Percentiles rank a stretch among this genome's conserved stretches.
These are phyloP conservation scores for Boletus rubroflammeus DNA, from an alignment of 768 basidiomycete genomes.

Conservation along the genomic window DNA sequence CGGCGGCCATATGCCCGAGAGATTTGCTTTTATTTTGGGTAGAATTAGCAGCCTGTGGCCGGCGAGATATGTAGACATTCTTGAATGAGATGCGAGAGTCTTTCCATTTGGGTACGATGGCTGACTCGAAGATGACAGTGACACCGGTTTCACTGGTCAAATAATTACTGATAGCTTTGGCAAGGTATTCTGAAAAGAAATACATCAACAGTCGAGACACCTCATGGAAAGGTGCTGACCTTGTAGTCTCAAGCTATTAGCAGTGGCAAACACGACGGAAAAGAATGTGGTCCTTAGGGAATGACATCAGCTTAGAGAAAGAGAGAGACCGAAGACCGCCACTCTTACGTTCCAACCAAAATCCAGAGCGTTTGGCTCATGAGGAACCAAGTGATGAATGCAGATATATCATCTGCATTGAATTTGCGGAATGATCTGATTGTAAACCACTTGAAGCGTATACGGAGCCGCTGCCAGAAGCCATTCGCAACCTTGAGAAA, in stretches of 20 bases:
- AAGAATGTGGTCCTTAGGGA: slow-evolving; percentile 83
- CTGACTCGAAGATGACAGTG: slow-evolving; percentile 93
- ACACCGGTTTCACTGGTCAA: slow-evolving; percentile 91
- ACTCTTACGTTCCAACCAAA: slow-evolving; percentile 64
- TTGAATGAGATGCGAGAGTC: slow-evolving; percentile 95
- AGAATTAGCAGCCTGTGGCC: slow-evolving; percentile 41
- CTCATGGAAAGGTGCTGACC: slow-evolving; percentile 39
- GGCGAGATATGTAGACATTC: slow-evolving; percentile 90
- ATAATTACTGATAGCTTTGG: slow-evolving; percentile 86
- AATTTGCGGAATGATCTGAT: slow-evolving; percentile 93
- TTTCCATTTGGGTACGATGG: slow-evolving; percentile 97
- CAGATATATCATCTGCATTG: slow-evolving; percentile 95
- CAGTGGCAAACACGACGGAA: slow-evolving; percentile 84
- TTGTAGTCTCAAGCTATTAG: slow-evolving; percentile 85
- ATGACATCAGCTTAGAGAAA: slow-evolving; percentile 5
- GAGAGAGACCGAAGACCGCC: no score
- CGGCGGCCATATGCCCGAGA: slow-evolving; percentile 52
- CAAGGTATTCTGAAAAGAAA: slow-evolving; percentile 64
- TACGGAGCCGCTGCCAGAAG: slow-evolving; percentile 86
- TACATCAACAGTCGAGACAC: slow-evolving; percentile 1
- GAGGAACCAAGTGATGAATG: slow-evolving; percentile 93
- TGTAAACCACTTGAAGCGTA: slow-evolving; percentile 97
- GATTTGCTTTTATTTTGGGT: slow-evolving; percentile 17
- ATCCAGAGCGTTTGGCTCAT: slow-evolving; percentile 97
- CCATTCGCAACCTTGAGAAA: slow-evolving; percentile 80